These are phyloP conservation scores for Lentithecium fluviatile DNA, from an alignment of 495 filamentous ascomycete species.

Conservation along the genomic window DNA sequence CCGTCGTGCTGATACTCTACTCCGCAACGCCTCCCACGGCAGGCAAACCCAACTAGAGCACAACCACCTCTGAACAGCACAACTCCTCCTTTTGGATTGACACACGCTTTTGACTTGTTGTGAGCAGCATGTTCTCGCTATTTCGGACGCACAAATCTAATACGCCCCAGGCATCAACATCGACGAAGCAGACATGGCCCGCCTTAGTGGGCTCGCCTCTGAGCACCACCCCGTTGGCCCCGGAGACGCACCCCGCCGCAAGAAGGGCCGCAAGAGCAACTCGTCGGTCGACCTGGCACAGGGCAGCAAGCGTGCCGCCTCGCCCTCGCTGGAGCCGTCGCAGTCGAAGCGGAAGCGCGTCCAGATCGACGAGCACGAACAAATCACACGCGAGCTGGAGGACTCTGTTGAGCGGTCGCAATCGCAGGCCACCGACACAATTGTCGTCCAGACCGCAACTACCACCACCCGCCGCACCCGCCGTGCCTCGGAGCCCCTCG, in stretches of 20 bases:
- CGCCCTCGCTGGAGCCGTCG: constrained; percentile 4
- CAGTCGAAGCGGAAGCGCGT: constrained; percentile 20
- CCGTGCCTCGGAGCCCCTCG: constrained; percentile 25
- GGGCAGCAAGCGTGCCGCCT: constrained; percentile 15
- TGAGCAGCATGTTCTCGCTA: not conserved
- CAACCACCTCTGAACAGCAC: not conserved
- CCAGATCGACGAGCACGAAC: constrained; percentile 22
- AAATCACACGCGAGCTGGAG: constrained; percentile 26
- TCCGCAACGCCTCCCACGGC: no score
- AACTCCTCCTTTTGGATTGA: not conserved
- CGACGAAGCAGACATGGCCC: constrained; percentile 7
- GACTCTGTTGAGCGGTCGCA: constrained; percentile 16
- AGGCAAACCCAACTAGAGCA: no score
- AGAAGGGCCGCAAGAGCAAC: constrained; percentile 7
- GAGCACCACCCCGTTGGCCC: constrained; percentile 32
- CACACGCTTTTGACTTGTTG: not conserved
- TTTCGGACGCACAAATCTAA: not conserved
- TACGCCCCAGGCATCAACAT: not conserved
- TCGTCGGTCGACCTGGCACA: constrained; percentile 4
- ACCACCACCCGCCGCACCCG: not conserved
- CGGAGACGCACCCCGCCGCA: constrained; percentile 21
- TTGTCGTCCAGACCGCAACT: not conserved
- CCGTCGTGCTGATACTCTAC: no score
- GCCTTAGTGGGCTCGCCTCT: constrained; percentile 15
- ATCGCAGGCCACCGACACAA: constrained; percentile 5